phyloP scores from a whole-genome alignment of 768 basidiomycete species.

The Crassisporium funariophilum region DNA sequence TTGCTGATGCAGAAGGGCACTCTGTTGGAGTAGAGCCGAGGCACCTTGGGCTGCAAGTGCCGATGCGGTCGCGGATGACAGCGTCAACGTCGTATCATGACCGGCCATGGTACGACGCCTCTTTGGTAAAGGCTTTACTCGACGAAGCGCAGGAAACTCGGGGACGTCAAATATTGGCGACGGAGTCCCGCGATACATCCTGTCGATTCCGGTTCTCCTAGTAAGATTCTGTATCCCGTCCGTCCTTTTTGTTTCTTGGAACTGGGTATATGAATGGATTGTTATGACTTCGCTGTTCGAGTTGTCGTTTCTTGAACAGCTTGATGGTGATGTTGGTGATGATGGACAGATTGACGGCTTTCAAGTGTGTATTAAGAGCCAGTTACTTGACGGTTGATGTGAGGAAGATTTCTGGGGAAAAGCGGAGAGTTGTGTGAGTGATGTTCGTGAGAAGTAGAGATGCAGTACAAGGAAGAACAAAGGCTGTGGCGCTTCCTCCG shows the following conservation, averaged over 20 bases:
- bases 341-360: neutral
- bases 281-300: too few relatives aligned
- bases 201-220: constrained; percentile 7
- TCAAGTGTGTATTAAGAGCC: neutral
- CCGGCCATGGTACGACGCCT: constrained; percentile 54
- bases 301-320: too few relatives aligned
- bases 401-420: too few relatives aligned
- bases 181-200: constrained; percentile 53
- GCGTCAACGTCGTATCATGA: constrained; percentile 4
- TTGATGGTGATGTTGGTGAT: neutral
- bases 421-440: neutral
- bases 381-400: neutral
- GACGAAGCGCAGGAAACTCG: constrained; percentile 61
- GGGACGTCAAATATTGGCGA: constrained; percentile 67
- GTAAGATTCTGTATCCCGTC: too few relatives aligned
- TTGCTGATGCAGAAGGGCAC: constrained; percentile 16
- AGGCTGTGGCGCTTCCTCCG: too few relatives aligned
- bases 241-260: too few relatives aligned
- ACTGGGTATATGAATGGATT: too few relatives aligned
- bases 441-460: neutral
- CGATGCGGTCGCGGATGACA: constrained; percentile 13
- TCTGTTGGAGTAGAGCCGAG: constrained; percentile 12
- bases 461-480: too few relatives aligned
- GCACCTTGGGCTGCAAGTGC: constrained; percentile 10
- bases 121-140: constrained; percentile 80